Percentiles rank a stretch among this genome's conserved stretches.
phyloP scores from a whole-genome alignment of 345 rosid genomes.

The Eucalyptus regnans region DNA sequence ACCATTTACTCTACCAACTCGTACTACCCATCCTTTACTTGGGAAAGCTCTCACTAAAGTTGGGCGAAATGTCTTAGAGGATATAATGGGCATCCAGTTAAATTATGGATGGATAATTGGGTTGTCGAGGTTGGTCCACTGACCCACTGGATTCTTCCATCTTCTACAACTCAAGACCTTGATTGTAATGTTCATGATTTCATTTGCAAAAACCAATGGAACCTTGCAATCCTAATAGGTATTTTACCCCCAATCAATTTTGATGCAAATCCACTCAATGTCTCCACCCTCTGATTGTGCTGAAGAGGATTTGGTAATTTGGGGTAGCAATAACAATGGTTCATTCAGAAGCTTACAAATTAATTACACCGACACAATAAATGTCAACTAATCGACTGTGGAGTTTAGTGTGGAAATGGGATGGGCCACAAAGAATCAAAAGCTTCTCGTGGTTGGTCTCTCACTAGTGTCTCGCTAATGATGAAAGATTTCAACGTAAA shows the following conservation, averaged over 20 bases:
- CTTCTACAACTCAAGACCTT: neutral
- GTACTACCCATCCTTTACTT: neutral
- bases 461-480: neutral
- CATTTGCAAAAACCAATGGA: neutral
- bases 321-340: neutral
- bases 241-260: neutral
- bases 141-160: neutral
- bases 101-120: neutral
- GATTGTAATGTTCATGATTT: neutral
- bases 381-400: neutral
- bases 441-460: neutral
- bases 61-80: neutral
- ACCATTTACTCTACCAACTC: neutral
- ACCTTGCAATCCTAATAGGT: neutral
- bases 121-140: neutral
- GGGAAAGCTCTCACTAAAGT: neutral
- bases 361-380: neutral
- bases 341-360: neutral
- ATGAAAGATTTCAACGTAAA: neutral
- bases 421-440: neutral
- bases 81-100: neutral
- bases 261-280: neutral
- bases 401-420: neutral
- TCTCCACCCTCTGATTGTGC: neutral
- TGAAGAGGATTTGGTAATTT: neutral